These are phyloP conservation scores for Cutaneotrichosporon sp. DNA, from an alignment of 1,284 basidiomycete species.

Conservation along the genomic window DNA sequence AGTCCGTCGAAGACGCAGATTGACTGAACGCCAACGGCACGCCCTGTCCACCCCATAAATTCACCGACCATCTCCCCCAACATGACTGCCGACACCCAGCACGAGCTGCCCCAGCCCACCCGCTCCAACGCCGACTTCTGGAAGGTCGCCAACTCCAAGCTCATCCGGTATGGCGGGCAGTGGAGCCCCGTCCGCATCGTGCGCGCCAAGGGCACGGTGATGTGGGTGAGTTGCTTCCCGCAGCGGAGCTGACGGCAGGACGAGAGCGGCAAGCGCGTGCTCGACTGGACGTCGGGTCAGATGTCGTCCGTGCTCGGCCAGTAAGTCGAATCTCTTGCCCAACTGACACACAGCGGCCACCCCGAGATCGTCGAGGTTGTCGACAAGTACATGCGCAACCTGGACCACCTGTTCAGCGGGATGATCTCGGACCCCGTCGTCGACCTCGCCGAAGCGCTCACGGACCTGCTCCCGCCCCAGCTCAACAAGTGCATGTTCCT, in stretches of 20 bases:
- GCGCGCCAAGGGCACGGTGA: conserved; percentile 24
- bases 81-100: not conserved
- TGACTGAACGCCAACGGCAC: not conserved
- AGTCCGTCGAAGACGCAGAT: not conserved
- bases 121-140: conserved; percentile 27
- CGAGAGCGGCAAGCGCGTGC: conserved; percentile 33
- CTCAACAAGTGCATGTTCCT: conserved; percentile 41
- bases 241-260: conserved; percentile 23
- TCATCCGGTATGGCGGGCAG: conserved; percentile 30
- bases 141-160: conserved; percentile 25
- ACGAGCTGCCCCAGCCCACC: not conserved
- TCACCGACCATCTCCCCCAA: not conserved
- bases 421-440: conserved; percentile 41
- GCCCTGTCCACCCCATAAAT: not conserved
- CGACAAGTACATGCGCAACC: conserved; percentile 27
- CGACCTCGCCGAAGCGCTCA: conserved; percentile 31
- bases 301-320: conserved; percentile 41
- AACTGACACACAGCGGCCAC: conserved; percentile 25
- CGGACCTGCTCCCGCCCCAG: conserved; percentile 27
- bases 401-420: conserved; percentile 45
- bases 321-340: conserved; percentile 5
- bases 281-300: conserved; percentile 46
- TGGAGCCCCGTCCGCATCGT: conserved; percentile 26
- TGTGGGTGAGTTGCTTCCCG: conserved; percentile 14
- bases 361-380: conserved; percentile 39